Base-by-base conservation (phyloP, 805 yeast species). In the Saccharomycopsis sp. region DNA sequence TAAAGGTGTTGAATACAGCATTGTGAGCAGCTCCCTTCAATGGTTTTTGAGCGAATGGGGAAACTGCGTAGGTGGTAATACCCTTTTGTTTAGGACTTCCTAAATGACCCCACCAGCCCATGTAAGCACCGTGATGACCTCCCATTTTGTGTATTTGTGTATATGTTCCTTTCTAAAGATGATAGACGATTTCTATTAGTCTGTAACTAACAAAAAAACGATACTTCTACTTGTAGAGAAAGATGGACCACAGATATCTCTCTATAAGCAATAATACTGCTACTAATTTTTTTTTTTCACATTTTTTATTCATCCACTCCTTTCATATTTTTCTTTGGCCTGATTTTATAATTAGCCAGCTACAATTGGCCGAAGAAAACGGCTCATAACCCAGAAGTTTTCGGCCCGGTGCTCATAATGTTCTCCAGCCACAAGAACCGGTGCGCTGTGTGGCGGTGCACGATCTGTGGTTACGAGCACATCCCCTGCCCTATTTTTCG, bases 101-200 rank as follows among this genome's bases (percentile, higher is more conserved):
- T 71, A 91, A 75, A 78, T 79, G 74, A 71, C 97, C 97, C 97
- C 97, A 91, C 97, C 97, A 91, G 68, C 97, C 97, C 93, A 89
- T 86, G 71, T 87, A 91, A 70, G 86, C 85, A 67, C 82, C 82
- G 35, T 56, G 59, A 72, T 86, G 86, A 70, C 86, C 89, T 72
- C 82, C 87, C 90, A 86, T 86, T 69, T 63, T 70, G 58, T 53
- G 50, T 64, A 65, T 58, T 58, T 56, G 53, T 51, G 23, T 53
- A 41, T 50, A 15, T 44, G 8, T n/a, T 47, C n/a, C n/a, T n/a
- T n/a, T n/a, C 5, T 24, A 51, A 51, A 2, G 5, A 52, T n/a
- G 24, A 12, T 34, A 25, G 22, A 53, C 41, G 41, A n/a, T 56
- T 24, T 15, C 15, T 49, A 54, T 29, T 49, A 47, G 20, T 47